phyloP scores from a whole-genome alignment of 2,329 filamentous ascomycete species.

The Graphium sp. region DNA sequence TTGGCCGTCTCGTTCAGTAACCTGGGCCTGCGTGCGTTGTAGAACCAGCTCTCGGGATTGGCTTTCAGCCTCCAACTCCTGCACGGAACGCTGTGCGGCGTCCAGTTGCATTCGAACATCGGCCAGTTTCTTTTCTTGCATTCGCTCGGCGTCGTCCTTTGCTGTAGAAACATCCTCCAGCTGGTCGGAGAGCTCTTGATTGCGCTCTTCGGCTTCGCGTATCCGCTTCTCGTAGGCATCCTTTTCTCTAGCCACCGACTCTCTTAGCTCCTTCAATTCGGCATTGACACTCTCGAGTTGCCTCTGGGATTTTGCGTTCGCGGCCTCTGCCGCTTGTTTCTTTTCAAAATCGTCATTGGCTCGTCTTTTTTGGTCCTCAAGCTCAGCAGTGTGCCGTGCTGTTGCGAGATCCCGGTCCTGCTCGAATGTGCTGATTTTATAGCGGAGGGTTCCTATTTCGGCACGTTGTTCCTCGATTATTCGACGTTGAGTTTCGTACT shows the following conservation, averaged over 20 bases:
- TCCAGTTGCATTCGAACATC: constrained; percentile 36
- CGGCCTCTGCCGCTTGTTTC: constrained; percentile 40
- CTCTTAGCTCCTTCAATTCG: constrained; percentile 34
- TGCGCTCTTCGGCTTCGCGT: constrained; percentile 56
- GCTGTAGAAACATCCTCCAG: constrained; percentile 50
- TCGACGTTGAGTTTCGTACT: constrained; percentile 38
- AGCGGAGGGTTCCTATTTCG: constrained; percentile 73
- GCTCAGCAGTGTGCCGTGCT: constrained; percentile 66
- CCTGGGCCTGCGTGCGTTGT: constrained; percentile 44
- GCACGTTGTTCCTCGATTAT: constrained; percentile 68
- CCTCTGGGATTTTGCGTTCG: constrained; percentile 28
- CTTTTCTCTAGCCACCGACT: constrained; percentile 34
- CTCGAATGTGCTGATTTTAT: constrained; percentile 72
- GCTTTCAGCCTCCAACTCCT: constrained; percentile 43
- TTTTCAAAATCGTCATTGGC: constrained; percentile 74
- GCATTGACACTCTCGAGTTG: constrained; percentile 30
- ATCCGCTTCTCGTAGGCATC: constrained; percentile 51
- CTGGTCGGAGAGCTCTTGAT: constrained; percentile 62
- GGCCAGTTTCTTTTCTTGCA: constrained; percentile 33
- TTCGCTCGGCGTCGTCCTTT: constrained; percentile 54
- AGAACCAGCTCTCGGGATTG: constrained; percentile 37
- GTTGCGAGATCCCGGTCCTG: constrained; percentile 72
- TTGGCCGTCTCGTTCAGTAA: constrained; percentile 53
- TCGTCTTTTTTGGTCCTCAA: constrained; percentile 62
- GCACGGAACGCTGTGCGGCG: constrained; percentile 25